Percentiles rank a stretch among this genome's conserved stretches.
phyloP scores from a whole-genome alignment of 2,329 filamentous ascomycete genomes.

The Talaromyces islandicus region DNA sequence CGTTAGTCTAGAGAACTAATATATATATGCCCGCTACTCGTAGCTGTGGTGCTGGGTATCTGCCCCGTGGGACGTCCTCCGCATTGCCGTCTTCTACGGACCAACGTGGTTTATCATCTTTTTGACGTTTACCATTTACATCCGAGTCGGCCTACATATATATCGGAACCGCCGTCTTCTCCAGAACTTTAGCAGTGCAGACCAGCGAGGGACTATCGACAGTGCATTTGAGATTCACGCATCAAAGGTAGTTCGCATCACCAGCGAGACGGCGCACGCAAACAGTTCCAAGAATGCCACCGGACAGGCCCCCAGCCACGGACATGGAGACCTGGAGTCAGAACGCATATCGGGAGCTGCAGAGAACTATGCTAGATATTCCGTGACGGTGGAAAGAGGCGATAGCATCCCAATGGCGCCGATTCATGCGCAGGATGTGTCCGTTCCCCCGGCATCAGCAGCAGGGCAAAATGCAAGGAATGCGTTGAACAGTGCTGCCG shows the following conservation, averaged over 20 bases:
- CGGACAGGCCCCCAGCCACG: background rate
- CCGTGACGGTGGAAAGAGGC: conserved; percentile 26
- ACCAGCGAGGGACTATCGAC: conserved; percentile 31
- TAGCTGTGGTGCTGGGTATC: conserved; percentile 77
- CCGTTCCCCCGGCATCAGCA: background rate
- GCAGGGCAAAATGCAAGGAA: background rate
- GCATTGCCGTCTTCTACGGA: conserved; percentile 67
- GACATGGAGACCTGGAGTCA: background rate
- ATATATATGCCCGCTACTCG: background rate
- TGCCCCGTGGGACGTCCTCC: conserved; percentile 61
- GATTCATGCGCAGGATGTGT: background rate
- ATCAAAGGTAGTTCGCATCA: conserved; percentile 59
- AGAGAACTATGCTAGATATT: conserved; percentile 15
- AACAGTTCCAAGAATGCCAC: background rate
- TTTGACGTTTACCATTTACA: conserved; percentile 35
- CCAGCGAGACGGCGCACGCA: conserved; percentile 41
- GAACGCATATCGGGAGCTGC: background rate
- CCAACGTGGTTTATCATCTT: conserved; percentile 39
- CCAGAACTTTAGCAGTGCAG: conserved; percentile 47
- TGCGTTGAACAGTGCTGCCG: conserved; percentile 23
- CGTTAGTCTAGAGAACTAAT: background rate
- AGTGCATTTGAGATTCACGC: conserved; percentile 37
- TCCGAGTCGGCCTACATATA: conserved; percentile 33
- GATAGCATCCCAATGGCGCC: conserved; percentile 5
- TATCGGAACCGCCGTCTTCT: conserved; percentile 56